Evolutionary conservation across 108 stramenopile genomes (phyloP).

Genomic region (Cyclotella cryptica): DNA sequence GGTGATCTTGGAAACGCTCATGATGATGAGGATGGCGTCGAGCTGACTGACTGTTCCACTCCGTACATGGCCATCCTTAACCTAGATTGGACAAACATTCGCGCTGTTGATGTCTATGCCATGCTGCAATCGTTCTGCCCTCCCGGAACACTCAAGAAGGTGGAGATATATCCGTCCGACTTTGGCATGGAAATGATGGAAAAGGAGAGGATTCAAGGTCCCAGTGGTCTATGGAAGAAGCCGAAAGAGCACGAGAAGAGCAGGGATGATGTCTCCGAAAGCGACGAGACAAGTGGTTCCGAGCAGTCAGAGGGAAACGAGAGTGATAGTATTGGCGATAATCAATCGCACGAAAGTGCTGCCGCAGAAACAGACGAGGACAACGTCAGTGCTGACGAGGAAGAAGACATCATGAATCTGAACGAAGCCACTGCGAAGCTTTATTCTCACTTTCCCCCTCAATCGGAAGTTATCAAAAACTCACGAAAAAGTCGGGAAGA

Average conservation of each 20-base stretch:
- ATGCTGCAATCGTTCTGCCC: slow-evolving; percentile 89
- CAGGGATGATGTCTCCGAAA: slow-evolving; percentile 26
- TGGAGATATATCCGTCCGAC: slow-evolving; percentile 89
- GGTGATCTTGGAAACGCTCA: slow-evolving; percentile 43
- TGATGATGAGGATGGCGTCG: slow-evolving; percentile 59
- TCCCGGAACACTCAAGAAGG: slow-evolving; percentile 73
- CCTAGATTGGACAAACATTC: slow-evolving; percentile 92
- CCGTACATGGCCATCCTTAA: slow-evolving; percentile 85
- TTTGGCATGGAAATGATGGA: slow-evolving; percentile 91
- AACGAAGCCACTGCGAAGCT: slow-evolving; percentile 50
- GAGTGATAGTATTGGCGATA: slow-evolving; percentile 13
- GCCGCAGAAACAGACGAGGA: slow-evolving; percentile 30
- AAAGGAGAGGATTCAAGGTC: slow-evolving; percentile 85
- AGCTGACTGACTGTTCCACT: slow-evolving; percentile 64
- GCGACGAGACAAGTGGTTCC: slow-evolving; percentile 26
- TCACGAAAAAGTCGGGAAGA: slow-evolving; percentile 17
- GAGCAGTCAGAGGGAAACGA: slow-evolving; percentile 14
- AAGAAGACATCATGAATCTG: slow-evolving; percentile 42
- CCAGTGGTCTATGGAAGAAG: slow-evolving; percentile 73
- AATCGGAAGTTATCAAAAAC: slow-evolving; percentile 40
- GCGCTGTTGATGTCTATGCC: slow-evolving; percentile 90
- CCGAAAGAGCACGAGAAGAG: slow-evolving; percentile 46
- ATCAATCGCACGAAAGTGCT: slow-evolving; percentile 12
- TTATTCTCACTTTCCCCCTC: slow-evolving; percentile 51
- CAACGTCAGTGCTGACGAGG: slow-evolving; percentile 41